Conservation (phyloP, 768 basidiomycete genomes). For the Leucocoprinus sp. region DNA sequence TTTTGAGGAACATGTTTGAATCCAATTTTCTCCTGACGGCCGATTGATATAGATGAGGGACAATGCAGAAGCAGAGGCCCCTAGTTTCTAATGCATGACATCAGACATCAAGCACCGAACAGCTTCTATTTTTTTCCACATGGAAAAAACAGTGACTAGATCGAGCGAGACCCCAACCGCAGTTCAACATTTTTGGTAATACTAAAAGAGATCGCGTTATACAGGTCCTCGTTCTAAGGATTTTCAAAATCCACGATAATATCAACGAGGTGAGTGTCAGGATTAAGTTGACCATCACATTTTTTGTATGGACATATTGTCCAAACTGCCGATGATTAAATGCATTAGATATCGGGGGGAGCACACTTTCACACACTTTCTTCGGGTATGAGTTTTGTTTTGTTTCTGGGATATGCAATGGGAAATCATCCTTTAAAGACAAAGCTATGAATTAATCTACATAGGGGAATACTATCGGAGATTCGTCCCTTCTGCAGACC, state of each 20-base stretch:
- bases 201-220: slow-evolving; percentile 50
- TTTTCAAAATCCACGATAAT: slow-evolving; percentile 46
- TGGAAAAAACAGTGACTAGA: no score
- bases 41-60: background rate
- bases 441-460: no score
- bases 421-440: no score
- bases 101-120: background rate
- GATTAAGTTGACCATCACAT: slow-evolving; percentile 58
- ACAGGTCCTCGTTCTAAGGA: slow-evolving; percentile 52
- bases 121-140: no score
- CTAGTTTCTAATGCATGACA: background rate
- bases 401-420: no score
- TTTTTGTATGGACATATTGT: slow-evolving; percentile 45
- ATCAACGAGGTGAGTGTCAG: slow-evolving; percentile 49
- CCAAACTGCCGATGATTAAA: slow-evolving; percentile 35
- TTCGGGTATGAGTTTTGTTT: slow-evolving; percentile 43
- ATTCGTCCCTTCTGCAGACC: no score
- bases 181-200: slow-evolving; percentile 26
- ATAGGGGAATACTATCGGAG: no score
- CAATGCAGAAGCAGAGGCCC: background rate
- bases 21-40: slow-evolving; percentile 27
- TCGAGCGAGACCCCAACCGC: slow-evolving; percentile 22
- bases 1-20: slow-evolving; percentile 59
- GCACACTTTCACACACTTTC: slow-evolving; percentile 29
- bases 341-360: background rate